Base-by-base conservation (phyloP, 2,329 filamentous ascomycete species). In the Neopestalotiopsis sp. region DNA sequence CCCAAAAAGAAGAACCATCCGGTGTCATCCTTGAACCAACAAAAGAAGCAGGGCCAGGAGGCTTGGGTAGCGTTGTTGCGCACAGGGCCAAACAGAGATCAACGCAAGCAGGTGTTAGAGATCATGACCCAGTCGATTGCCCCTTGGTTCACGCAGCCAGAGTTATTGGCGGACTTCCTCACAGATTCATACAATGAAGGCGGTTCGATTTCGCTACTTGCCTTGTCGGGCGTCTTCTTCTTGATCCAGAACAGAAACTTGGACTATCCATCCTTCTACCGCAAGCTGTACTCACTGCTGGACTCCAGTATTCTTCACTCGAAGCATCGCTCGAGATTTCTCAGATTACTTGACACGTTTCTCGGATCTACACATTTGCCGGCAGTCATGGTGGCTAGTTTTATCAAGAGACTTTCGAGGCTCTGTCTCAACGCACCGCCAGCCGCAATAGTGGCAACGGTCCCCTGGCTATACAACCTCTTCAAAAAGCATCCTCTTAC, bases 391-490 rank as follows among this genome's bases (percentile, higher is more conserved):
- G 93, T 99, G 2, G 95, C 96, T 13, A 97, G 94, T 80, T 99
- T 99, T 81, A 91, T 99, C 83, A 99, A 99, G 82, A 89, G 94
- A n/a, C 87, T 99, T 9, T 90, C 94, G 3, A 88, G 95, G 66
- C 86, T 98, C 49, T 89, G 93, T 17, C 87, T 99, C n/a, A 91
- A 93, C 76, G 95, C 94, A 0, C 95, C 97, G 2, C 96, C 97
- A 1, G 90, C 93, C 42, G 95, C 94, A 38, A 92, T 98, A 66
- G 95, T 98, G 17, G 91, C 91, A 67, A 90, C 97, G 61, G 87
- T 98, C 10, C 97, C 96, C 0, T 98, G 94, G 90, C 91, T 95
- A 65, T 99, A 99, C 85, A 99, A 99, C 81, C 87, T 97, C 74
- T 87, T 99, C 79, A 96, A 94, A 80, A 89, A 88, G 73, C 96